Base-by-base conservation (phyloP, 2,329 filamentous ascomycete genomes). In the Cladosporium sp. region DNA sequence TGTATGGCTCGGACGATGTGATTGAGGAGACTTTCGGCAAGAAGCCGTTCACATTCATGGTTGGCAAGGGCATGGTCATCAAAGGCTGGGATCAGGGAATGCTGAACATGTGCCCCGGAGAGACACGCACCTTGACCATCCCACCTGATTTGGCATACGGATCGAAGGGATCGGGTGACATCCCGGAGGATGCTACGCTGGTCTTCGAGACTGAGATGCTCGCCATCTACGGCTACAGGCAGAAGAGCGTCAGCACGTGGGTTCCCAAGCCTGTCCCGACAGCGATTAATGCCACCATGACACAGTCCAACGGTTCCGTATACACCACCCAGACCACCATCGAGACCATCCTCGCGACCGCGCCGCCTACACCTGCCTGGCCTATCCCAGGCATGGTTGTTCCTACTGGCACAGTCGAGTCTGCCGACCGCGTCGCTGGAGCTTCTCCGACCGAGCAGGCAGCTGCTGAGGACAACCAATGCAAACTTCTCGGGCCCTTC, bases 71-170 rank as follows among this genome's bases (percentile, higher is more conserved):
- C 45, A 85, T 89, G 73, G 94, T 97, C 59, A 99, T 99, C 76
- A 91, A 94, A 79, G 93, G 93, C 69, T 97, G 92, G 92, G 93
- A 97, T 68, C 79, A 96, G 71, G 93, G 93, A 53, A 83, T 97
- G 22, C 71, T 95, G 45, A 90, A 92, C 70, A 97, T 97, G 93
- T 97, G 93, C 76, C 88, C 94, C 66, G 94, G 94, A 62, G 93
- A 99, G 81, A 96, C 96, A 85, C 84, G 75, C 76, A 93, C 86
- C 59, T 78, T 99, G 71, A 97, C 91, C 25, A 94, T 99, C 54
- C 91, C 91, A 52, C 91, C 93, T 20, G 87, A 90, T 72, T 84
- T 87, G 70, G 93, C 59, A 8, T 97, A 97, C 72, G 93, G 93
- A 58, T 77, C 85, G 61, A 83, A 88, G 61, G 82, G 77, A 55